A percentile compares a stretch with the other conserved stretches of the same genome.
These are phyloP conservation scores for Ophiocordyceps camponoti-rufipedis DNA, from an alignment of 2,329 filamentous ascomycete species.

Conservation along the genomic window DNA sequence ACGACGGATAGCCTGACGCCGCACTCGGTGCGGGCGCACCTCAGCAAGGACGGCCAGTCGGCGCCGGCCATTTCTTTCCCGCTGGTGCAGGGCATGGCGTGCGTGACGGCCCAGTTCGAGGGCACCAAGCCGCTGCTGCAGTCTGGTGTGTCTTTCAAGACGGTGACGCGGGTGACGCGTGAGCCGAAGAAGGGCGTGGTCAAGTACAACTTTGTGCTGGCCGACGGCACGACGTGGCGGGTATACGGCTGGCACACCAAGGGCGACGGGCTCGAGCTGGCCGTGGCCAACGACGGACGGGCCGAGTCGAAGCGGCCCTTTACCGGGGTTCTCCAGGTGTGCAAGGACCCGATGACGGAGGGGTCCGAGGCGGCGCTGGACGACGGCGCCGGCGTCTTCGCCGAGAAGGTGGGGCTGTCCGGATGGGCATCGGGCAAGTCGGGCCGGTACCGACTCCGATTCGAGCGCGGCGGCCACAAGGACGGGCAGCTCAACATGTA, in stretches of 20 bases:
- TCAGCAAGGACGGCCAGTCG: constrained; percentile 35
- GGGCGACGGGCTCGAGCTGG: constrained; percentile 46
- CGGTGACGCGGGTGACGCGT: constrained; percentile 37
- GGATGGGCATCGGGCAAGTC: constrained; percentile 39
- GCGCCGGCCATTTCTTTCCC: constrained; percentile 55
- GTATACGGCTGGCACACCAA: constrained; percentile 52
- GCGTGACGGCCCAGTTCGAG: constrained; percentile 61
- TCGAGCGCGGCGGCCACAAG: constrained; percentile 49
- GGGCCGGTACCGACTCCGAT: constrained; percentile 59
- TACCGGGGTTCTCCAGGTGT: constrained; percentile 63
- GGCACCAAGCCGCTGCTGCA: constrained; percentile 55
- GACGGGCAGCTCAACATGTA: constrained; percentile 58
- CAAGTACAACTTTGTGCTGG: constrained; percentile 59
- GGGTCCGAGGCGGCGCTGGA: constrained; percentile 54
- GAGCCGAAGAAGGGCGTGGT: constrained; percentile 43
- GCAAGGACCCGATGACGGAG: constrained; percentile 47
- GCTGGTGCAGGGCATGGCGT: constrained; percentile 76
- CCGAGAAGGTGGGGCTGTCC: constrained; percentile 42
- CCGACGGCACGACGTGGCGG: constrained; percentile 60
- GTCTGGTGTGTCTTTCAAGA: constrained; percentile 55
- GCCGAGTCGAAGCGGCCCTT: constrained; percentile 51
- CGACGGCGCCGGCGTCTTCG: constrained; percentile 55
- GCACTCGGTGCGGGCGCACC: constrained; percentile 47
- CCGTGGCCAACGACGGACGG: constrained; percentile 44
- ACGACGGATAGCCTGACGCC: constrained; percentile 35